Evolutionary conservation across 1,139 yeast genomes (phyloP).

Genomic region (Lodderomyces parapsilosis): DNA sequence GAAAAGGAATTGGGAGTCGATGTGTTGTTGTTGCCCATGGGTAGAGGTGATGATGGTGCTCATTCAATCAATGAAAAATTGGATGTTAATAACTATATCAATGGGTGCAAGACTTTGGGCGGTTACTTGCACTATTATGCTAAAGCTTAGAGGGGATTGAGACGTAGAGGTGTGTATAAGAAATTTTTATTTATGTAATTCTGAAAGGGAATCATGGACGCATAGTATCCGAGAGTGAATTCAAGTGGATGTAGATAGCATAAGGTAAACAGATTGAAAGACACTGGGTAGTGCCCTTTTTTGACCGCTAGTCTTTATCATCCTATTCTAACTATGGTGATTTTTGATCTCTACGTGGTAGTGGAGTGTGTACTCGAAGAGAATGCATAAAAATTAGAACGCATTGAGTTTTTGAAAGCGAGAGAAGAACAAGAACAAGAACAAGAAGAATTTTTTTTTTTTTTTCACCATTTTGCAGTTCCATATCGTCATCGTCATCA

Average conservation of each 20-base stretch:
- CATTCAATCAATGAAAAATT: conserved; percentile 96
- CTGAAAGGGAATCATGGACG: no score
- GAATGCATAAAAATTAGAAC: no score
- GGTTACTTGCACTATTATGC: conserved; percentile 88
- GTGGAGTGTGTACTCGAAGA: no score
- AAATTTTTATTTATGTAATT: no score
- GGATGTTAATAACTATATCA: conserved; percentile 82
- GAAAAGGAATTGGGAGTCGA: conserved; percentile 82
- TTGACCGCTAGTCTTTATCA: no score
- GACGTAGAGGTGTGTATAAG: not conserved
- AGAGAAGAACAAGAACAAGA: not conserved
- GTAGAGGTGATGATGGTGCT: conserved; percentile 99
- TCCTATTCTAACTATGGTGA: no score
- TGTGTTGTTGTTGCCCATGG: conserved; percentile 91
- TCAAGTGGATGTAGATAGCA: no score
- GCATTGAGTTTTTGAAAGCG: no score
- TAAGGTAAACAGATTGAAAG: no score
- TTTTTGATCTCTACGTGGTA: no score
- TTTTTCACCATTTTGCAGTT: not conserved
- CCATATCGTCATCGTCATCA: not conserved
- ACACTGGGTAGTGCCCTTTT: no score
- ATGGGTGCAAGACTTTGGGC: conserved; percentile 91
- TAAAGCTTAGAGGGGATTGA: not conserved
- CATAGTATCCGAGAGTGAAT: no score
- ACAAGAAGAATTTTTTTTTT: not conserved